Base-by-base conservation (phyloP, 345 rosid genomes). In the Eutrema japonicum region DNA sequence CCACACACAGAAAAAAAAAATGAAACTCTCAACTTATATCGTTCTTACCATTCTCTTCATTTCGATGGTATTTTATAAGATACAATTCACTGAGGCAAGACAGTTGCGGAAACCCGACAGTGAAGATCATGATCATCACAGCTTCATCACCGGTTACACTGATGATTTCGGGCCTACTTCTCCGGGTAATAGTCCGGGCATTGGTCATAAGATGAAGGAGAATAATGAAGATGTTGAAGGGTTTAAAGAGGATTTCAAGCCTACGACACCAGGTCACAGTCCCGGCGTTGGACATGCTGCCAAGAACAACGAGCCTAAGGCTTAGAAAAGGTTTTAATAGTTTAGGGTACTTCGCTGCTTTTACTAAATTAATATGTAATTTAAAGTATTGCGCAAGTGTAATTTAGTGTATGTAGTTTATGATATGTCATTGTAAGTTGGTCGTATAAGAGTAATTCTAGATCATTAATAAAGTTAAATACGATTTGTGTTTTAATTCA, bases 181-280 rank as follows among this genome's bases (percentile, higher is more conserved):
- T 10, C 86, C 85, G 3, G 84, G 85, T 27, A 80, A 81, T 43
- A 78, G 82, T 42, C 86, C 87, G 0, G 80, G 85, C 12, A 76
- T 81, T 52, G 86, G 85, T 26, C 85, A 82, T 54, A 69, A 68
- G 70, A 62, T 46, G 68, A 60, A 46, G 43, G 58, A 61, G 29
- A 4, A 26, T 26, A 37, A 62, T 33, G 50, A 52, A 43, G 62
- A 10, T 27, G 50, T 18, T 30, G 64, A 61, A 27, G 46, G 41
- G 16, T 60, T 52, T 43, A 75, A 75, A 70, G 72, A 79, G 62
- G 80, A 69, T 10, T 76, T 82, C 60, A 76, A 80, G 38, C 82
- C 82, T 27, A 82, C 82, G 57, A 59, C 51, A n/a, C 73, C 55
- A 40, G 76, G 71, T 29, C 65, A 63, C 63, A 62, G 72, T 71